Evolutionary conservation across 345 rosid species (phyloP).

Genomic region (Salix caprea): DNA sequence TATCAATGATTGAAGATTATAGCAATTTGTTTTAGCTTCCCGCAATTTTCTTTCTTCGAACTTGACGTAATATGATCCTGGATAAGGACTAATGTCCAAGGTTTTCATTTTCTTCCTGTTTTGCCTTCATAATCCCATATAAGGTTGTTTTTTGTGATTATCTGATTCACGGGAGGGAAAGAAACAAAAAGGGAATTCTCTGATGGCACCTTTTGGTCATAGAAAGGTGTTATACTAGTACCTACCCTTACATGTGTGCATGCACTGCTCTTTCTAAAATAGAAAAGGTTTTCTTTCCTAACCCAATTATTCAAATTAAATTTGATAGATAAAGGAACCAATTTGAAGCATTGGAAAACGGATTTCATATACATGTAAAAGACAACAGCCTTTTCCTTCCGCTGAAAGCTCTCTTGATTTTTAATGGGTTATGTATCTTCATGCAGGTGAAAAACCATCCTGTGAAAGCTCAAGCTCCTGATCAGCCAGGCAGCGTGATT

Average conservation of each 20-base stretch:
- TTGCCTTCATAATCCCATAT: neutral
- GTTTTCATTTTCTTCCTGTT: neutral
- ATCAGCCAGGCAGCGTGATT: slow-evolving; percentile 85
- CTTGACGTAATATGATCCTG: neutral
- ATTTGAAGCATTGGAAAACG: neutral
- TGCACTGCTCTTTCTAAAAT: neutral
- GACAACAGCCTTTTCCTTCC: neutral
- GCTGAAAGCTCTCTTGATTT: neutral
- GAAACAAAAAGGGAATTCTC: neutral
- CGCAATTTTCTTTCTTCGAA: neutral
- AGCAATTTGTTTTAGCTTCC: neutral
- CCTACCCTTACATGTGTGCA: neutral
- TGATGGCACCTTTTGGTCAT: neutral
- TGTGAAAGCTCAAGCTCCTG: slow-evolving; percentile 74
- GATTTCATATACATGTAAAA: neutral
- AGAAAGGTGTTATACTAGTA: neutral
- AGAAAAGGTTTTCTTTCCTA: too few species aligned
- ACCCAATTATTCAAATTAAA: too few species aligned
- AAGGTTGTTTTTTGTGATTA: neutral
- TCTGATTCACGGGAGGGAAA: neutral
- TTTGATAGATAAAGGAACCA: too few species aligned
- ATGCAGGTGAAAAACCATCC: slow-evolving; percentile 89
- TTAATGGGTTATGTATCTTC: neutral
- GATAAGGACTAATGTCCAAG: neutral
- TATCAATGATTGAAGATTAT: too few species aligned